Evolutionary conservation across 106 monocot genomes (phyloP), one percentile per base, ranked within the genome.

Genomic region (Narthecium ossifragum): DNA sequence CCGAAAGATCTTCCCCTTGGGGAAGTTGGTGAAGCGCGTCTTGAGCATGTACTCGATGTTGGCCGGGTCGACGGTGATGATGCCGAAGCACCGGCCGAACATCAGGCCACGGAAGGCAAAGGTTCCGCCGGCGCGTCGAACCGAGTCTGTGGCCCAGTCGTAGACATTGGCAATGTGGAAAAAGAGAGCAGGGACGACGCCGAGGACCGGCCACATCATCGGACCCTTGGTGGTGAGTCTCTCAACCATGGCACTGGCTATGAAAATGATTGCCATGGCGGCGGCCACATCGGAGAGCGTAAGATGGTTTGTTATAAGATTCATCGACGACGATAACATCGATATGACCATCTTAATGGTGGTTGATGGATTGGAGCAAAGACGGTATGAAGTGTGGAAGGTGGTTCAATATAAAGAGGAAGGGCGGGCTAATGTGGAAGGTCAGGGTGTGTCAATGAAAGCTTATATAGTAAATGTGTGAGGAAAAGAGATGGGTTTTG

Each of bases 1-100:
- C 3, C 76, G 71, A 76, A 71, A 96, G 70, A 88, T 84, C 14
- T 51, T 43, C 0, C 90, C 96, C 33, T 98, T 98, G 52, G 96
- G 96, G 76, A 80, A 98, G 69, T 98, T 98, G 33, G 70, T 18
- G 69, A 98, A 98, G 36, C 64, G 56, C 17, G 74, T 81, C 53
- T 77, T 81, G 56, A 98, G 96, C 23, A 98, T 65, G 77, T 90
- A 70, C 74, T 98, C 90, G 46, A 98, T 59, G 71, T 73, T 80
- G 57, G 70, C 55, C 6, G 90, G 90, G 50, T 78, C 63, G 39
- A 64, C 52, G 17, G 90, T 90, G 22, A 84, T 38, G 46, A 80
- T 51, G 31, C 94, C 96, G 59, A 65, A 26, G 41, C 23, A 60
- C 28, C 73, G 51, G n/a, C 73, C 71, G 51, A 90, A 71, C 83